These are phyloP conservation scores for Penicillium turbatum DNA, from an alignment of 495 filamentous ascomycete genomes.

Conservation along the genomic window DNA sequence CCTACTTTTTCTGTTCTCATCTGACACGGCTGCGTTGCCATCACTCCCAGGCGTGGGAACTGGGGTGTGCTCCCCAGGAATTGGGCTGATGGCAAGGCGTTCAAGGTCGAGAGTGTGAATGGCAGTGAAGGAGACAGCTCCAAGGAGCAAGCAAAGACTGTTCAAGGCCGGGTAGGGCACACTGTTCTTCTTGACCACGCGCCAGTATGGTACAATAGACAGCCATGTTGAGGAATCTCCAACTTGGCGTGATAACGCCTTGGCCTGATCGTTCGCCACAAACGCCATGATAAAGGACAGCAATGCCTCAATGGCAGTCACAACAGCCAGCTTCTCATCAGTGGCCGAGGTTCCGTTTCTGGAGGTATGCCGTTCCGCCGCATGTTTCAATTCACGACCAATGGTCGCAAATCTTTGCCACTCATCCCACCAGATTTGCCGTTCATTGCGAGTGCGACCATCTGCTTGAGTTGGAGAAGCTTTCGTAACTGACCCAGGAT, in stretches of 20 bases:
- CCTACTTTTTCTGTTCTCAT: slow-evolving; percentile 33
- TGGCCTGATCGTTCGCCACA: slow-evolving; percentile 43
- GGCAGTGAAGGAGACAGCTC: slow-evolving; percentile 44
- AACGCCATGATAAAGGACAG: slow-evolving; percentile 49
- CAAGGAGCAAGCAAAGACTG: slow-evolving; percentile 43
- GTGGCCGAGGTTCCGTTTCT: slow-evolving; percentile 25
- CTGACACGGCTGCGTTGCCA: slow-evolving; percentile 27
- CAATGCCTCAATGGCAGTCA: slow-evolving; percentile 45
- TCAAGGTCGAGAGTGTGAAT: slow-evolving; percentile 46
- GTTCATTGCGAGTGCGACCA: slow-evolving; percentile 32
- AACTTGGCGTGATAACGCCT: slow-evolving; percentile 28
- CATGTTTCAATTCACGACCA: slow-evolving; percentile 49
- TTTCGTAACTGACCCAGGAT: slow-evolving; percentile 23
- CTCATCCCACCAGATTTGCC: slow-evolving; percentile 44
- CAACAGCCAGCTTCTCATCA: slow-evolving; percentile 42
- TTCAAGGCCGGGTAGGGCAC: slow-evolving; percentile 34
- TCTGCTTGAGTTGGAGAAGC: slow-evolving; percentile 29
- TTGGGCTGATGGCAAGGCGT: slow-evolving; percentile 35
- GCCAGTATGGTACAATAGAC: slow-evolving; percentile 48
- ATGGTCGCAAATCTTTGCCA: slow-evolving; percentile 38
- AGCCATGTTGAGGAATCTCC: slow-evolving; percentile 45
- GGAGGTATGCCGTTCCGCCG: slow-evolving; percentile 37
- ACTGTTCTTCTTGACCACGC: slow-evolving; percentile 39
- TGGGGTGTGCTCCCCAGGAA: slow-evolving; percentile 39
- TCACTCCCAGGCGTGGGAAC: slow-evolving; percentile 40